Conservation (phyloP, 176 grass and related monocot genomes). For the Cymbopogon citratus region DNA sequence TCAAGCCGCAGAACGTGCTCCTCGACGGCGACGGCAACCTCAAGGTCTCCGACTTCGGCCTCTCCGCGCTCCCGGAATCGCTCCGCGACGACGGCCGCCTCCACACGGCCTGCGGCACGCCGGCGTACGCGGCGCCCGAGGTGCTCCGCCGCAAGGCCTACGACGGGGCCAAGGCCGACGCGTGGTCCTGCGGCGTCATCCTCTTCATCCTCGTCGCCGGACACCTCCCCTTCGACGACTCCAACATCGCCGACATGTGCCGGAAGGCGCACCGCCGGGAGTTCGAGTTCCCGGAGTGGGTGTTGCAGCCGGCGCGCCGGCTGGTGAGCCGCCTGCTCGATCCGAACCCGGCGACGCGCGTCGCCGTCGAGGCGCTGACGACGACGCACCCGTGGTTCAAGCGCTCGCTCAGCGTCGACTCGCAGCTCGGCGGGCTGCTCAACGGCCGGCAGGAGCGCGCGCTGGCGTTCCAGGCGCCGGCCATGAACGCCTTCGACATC, state of each 20-base stretch:
- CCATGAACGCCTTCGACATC: constrained; percentile 76
- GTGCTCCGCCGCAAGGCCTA: constrained; percentile 56
- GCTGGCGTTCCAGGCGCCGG: constrained; percentile 21
- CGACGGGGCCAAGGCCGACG: constrained; percentile 79
- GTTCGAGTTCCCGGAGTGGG: constrained; percentile 55
- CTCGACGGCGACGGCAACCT: constrained; percentile 41
- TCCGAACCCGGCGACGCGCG: constrained; percentile 60
- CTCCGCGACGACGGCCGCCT: constrained; percentile 40
- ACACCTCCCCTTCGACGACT: constrained; percentile 64
- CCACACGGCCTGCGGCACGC: constrained; percentile 66
- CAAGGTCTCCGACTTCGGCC: constrained; percentile 78
- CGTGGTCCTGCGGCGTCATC: constrained; percentile 85
- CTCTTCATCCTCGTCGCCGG: constrained; percentile 78
- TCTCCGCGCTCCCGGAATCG: constrained; percentile 51
- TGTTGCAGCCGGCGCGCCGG: constrained; percentile 42
- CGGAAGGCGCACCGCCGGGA: constrained; percentile 49
- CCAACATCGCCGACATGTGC: constrained; percentile 62
- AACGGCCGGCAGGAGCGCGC: constrained; percentile 29
- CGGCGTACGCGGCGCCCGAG: constrained; percentile 71
- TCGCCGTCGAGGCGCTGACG: constrained; percentile 38
- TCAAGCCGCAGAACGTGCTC: constrained; percentile 87
- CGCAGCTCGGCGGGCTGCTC: constrained; percentile 51
- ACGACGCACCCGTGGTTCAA: constrained; percentile 69
- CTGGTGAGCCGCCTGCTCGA: constrained; percentile 67
- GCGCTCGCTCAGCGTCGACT: constrained; percentile 73